Conservation (phyloP, 78 protist genomes). For the Dictyostelium brefeldianum region DNA sequence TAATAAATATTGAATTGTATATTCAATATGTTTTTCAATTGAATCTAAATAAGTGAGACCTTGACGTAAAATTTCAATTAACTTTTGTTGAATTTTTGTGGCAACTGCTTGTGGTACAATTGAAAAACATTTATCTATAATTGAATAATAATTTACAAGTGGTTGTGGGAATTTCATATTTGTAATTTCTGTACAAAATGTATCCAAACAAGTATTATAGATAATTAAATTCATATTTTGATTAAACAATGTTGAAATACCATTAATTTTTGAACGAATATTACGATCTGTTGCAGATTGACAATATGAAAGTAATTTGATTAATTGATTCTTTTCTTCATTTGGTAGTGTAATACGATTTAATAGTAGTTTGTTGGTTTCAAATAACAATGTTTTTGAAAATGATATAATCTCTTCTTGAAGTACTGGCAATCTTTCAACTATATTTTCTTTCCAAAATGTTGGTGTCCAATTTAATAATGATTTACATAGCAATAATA, state of each 20-base stretch:
- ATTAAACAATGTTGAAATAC: slow-evolving; percentile 24
- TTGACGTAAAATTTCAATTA: slow-evolving; percentile 33
- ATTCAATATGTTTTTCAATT: slow-evolving; percentile 70
- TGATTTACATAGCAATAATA: slow-evolving; percentile 18
- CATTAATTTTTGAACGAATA: slow-evolving; percentile 31
- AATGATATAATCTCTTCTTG: slow-evolving; percentile 48
- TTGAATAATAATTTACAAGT: background rate
- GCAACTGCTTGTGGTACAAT: slow-evolving; percentile 23
- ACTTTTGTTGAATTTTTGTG: slow-evolving; percentile 42
- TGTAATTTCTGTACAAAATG: slow-evolving; percentile 44
- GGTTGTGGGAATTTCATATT: background rate
- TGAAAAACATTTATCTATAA: slow-evolving; percentile 43
- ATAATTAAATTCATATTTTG: slow-evolving; percentile 48
- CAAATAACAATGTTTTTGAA: slow-evolving; percentile 20
- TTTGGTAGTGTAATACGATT: slow-evolving; percentile 19
- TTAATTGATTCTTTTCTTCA: slow-evolving; percentile 33
- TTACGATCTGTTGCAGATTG: slow-evolving; percentile 65
- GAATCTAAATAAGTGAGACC: slow-evolving; percentile 45
- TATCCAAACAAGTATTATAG: slow-evolving; percentile 48
- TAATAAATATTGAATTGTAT: slow-evolving; percentile 67
- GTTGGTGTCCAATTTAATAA: slow-evolving; percentile 33
- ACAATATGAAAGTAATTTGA: slow-evolving; percentile 46
- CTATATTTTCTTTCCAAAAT: slow-evolving; percentile 58
- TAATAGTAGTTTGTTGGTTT: slow-evolving; percentile 17
- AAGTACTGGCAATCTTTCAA: slow-evolving; percentile 40